Percentiles rank a stretch among this genome's conserved stretches.
phyloP scores from a whole-genome alignment of 1,139 yeast genomes.

The Komagataea norvegica region DNA sequence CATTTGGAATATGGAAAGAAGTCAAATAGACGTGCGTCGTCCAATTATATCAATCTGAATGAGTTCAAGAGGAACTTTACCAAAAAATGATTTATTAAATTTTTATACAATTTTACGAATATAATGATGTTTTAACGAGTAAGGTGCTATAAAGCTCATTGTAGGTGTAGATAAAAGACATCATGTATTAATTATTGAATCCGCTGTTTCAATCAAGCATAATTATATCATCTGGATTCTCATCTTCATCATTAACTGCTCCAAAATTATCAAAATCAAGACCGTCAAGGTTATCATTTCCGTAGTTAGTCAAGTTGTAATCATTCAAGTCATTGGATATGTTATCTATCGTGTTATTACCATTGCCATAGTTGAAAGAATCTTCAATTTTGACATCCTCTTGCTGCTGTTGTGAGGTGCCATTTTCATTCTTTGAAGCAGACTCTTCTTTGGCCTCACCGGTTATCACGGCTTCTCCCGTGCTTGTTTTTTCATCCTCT shows the following conservation, averaged over 20 bases:
- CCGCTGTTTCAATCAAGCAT: slow-evolving; percentile 12
- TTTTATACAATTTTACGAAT: too few species aligned
- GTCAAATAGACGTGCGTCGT: slow-evolving; percentile 15
- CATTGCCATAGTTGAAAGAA: slow-evolving; percentile 2
- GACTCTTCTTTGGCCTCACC: not conserved
- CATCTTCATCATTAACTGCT: slow-evolving; percentile 3
- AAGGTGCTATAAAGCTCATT: too few species aligned
- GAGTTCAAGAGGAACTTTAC: slow-evolving; percentile 11
- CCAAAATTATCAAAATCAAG: slow-evolving; percentile 9
- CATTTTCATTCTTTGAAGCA: too few species aligned
- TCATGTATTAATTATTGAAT: too few species aligned
- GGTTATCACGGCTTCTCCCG: too few species aligned
- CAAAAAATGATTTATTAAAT: not conserved
- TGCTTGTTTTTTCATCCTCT: not conserved
- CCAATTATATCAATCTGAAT: slow-evolving; percentile 20
- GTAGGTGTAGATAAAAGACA: too few species aligned
- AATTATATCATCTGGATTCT: slow-evolving; percentile 6
- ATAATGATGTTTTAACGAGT: too few species aligned
- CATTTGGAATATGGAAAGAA: not conserved
- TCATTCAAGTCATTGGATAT: slow-evolving; percentile 5
- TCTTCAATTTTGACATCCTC: slow-evolving; percentile 1
- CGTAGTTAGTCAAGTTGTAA: slow-evolving; percentile 8
- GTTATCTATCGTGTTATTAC: slow-evolving; percentile 7
- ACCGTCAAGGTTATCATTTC: slow-evolving; percentile 10
- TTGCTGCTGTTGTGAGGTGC: not conserved